phyloP scores from a whole-genome alignment of 495 filamentous ascomycete genomes.

The Glarea lozoyensis region DNA sequence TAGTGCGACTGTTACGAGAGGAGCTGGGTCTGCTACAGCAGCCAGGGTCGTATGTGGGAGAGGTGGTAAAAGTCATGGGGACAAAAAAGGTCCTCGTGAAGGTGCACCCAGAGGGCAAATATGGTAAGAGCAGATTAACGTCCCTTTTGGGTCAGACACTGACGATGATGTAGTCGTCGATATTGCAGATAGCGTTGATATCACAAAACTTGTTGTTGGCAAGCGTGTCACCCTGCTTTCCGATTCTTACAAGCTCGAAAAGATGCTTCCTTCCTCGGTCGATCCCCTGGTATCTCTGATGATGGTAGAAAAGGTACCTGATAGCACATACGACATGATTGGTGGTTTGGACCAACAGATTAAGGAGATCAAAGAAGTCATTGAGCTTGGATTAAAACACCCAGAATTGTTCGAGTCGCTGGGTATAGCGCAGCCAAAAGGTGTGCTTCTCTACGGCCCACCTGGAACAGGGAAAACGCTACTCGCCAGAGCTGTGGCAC shows the following conservation, averaged over 20 bases:
- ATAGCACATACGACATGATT: constrained; percentile 99
- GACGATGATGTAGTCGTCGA: constrained; percentile 67
- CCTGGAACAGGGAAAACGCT: constrained; percentile 97
- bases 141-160: background rate
- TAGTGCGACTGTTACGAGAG: constrained; percentile 84
- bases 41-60: constrained; percentile 95
- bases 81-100: constrained; percentile 99
- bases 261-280: constrained; percentile 94
- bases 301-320: constrained; percentile 99
- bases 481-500: constrained; percentile 88
- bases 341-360: constrained; percentile 98
- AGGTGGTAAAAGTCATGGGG: constrained; percentile 99
- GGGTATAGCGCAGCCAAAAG: constrained; percentile 96
- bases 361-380: constrained; percentile 99
- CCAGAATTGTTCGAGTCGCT: constrained; percentile 98
- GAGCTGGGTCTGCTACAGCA: constrained; percentile 95
- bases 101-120: constrained; percentile 99
- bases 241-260: constrained; percentile 95
- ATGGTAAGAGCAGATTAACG: constrained; percentile 51
- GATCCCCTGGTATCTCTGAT: constrained; percentile 99
- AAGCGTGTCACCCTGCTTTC: constrained; percentile 96
- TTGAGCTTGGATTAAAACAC: constrained; percentile 96
- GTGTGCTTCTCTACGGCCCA: constrained; percentile 92
- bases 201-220: constrained; percentile 89
- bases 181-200: constrained; percentile 88